A percentile compares a stretch with the other conserved stretches of the same genome.
Conservation (phyloP, 2,329 filamentous ascomycete genomes). For the Aureobasidium subglaciale region DNA sequence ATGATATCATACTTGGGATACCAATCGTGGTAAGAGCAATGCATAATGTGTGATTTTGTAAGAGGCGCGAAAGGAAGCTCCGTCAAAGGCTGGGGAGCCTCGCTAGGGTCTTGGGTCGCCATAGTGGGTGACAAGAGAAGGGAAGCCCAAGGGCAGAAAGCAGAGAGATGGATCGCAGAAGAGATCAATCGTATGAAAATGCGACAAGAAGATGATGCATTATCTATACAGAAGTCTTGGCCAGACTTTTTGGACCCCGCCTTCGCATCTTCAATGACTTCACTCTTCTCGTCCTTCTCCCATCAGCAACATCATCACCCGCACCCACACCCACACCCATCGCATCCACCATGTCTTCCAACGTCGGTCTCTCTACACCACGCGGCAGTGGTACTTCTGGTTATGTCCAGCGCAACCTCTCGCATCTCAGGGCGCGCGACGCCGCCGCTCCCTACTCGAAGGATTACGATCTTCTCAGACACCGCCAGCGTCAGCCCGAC, state of each 20-base stretch:
- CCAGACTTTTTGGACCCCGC: constrained; percentile 10
- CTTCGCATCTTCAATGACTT: not conserved
- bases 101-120: not conserved
- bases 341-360: constrained; percentile 67
- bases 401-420: constrained; percentile 94
- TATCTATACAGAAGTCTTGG: constrained; percentile 10
- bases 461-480: constrained; percentile 62
- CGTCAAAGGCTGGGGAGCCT: constrained; percentile 19
- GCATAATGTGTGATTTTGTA: constrained; percentile 77
- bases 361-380: constrained; percentile 91
- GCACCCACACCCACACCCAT: not conserved
- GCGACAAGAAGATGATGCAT: not conserved
- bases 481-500: constrained; percentile 78
- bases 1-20: constrained; percentile 56
- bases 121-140: not conserved
- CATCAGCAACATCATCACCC: too few species aligned
- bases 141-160: not conserved
- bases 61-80: constrained; percentile 71
- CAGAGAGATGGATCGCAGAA: not conserved
- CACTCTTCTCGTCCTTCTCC: constrained; percentile 1
- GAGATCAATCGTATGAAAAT: not conserved
- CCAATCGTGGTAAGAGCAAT: constrained; percentile 93
- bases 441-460: constrained; percentile 61
- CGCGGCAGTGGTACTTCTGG: constrained; percentile 93
- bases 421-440: constrained; percentile 79